Evolutionary conservation across 768 basidiomycete genomes (phyloP).

Genomic region (Pisolithus albus): DNA sequence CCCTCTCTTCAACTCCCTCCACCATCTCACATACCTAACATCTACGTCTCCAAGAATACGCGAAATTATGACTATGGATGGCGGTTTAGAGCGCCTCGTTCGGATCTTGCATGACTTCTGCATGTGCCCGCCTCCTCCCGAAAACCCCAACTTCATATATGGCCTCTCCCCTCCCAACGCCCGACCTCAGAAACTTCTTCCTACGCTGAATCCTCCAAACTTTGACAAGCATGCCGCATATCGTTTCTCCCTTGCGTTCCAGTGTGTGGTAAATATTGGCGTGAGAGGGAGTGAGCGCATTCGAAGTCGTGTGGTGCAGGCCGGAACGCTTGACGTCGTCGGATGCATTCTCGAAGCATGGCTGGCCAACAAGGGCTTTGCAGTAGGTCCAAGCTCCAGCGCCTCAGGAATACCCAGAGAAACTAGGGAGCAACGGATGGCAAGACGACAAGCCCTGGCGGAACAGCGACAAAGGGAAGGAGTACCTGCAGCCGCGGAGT

Average conservation of each 20-base stretch:
- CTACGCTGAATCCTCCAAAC: slow-evolving; percentile 58
- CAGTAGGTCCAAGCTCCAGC: slow-evolving; percentile 72
- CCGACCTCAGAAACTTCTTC: slow-evolving; percentile 46
- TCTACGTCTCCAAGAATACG: slow-evolving; percentile 96
- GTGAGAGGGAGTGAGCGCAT: slow-evolving; percentile 93
- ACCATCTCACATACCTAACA: slow-evolving; percentile 93
- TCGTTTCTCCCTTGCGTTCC: slow-evolving; percentile 89
- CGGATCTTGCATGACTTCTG: slow-evolving; percentile 88
- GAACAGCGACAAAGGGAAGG: slow-evolving; percentile 52
- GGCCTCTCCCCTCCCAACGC: slow-evolving; percentile 65
- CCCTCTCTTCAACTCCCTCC: slow-evolving; percentile 88
- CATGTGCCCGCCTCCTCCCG: slow-evolving; percentile 72
- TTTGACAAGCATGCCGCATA: slow-evolving; percentile 84
- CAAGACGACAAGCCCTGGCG: slow-evolving; percentile 47
- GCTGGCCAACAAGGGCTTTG: slow-evolving; percentile 83
- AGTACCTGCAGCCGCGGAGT: slow-evolving; percentile 39
- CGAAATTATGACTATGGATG: slow-evolving; percentile 97
- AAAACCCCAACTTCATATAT: slow-evolving; percentile 69
- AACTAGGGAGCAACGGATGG: slow-evolving; percentile 65
- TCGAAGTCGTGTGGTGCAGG: slow-evolving; percentile 86
- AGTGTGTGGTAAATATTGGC: slow-evolving; percentile 95
- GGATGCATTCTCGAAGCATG: slow-evolving; percentile 92
- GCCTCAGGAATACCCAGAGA: slow-evolving; percentile 71
- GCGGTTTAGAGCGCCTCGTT: slow-evolving; percentile 92
- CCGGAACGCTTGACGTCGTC: slow-evolving; percentile 88